Evolutionary conservation across 2,329 filamentous ascomycete genomes (phyloP).

Genomic region (Dothistroma septosporum): DNA sequence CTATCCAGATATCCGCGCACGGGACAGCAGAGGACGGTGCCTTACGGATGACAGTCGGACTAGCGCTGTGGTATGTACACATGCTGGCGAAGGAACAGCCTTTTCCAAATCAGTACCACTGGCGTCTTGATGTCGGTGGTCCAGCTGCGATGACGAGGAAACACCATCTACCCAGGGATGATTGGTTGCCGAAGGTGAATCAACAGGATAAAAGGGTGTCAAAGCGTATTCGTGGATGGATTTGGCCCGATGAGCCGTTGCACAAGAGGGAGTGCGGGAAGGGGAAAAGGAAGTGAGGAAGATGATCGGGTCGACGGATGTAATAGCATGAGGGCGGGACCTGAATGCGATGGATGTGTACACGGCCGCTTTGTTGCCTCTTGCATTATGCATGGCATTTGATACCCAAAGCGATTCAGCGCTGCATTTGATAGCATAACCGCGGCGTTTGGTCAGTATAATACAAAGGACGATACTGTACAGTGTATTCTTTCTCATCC

Average conservation of each 20-base stretch:
- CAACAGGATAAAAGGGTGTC: slow-evolving; percentile 71
- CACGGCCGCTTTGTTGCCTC: too few relatives aligned
- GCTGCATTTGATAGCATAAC: not conserved
- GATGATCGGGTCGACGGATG: slow-evolving; percentile 3
- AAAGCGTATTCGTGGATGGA: slow-evolving; percentile 70
- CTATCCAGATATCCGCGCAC: slow-evolving; percentile 48
- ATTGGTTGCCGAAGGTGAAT: slow-evolving; percentile 72
- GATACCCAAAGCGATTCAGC: slow-evolving; percentile 1
- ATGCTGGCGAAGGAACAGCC: slow-evolving; percentile 63
- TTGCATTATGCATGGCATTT: not conserved
- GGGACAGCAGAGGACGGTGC: slow-evolving; percentile 37
- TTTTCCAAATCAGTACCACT: slow-evolving; percentile 56
- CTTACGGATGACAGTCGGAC: slow-evolving; percentile 61
- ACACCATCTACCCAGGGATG: slow-evolving; percentile 65
- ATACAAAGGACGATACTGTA: not conserved
- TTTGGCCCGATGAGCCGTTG: slow-evolving; percentile 69
- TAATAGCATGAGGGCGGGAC: not conserved
- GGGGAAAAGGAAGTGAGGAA: slow-evolving; percentile 34
- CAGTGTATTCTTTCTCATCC: not conserved
- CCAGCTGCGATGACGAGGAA: slow-evolving; percentile 68
- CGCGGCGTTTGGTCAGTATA: not conserved
- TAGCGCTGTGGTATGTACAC: slow-evolving; percentile 75
- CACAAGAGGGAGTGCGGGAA: slow-evolving; percentile 66
- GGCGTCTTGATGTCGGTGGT: slow-evolving; percentile 68
- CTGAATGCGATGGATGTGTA: not conserved